These are phyloP conservation scores for Candida tibetensis DNA, from an alignment of 805 yeast species.

Conservation along the genomic window DNA sequence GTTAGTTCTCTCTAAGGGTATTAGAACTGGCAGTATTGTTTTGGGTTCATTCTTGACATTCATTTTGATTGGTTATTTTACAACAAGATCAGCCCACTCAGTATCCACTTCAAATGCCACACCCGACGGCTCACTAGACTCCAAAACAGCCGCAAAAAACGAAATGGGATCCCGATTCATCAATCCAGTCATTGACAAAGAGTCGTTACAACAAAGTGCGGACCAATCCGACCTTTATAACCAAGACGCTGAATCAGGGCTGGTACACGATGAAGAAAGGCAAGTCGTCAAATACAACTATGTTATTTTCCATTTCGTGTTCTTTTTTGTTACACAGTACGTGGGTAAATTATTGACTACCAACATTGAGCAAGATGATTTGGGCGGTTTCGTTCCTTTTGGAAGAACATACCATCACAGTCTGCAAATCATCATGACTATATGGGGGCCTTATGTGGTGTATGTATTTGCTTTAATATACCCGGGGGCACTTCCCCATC, in stretches of 20 bases:
- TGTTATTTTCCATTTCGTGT: slow-evolving; percentile 83
- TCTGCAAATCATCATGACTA: slow-evolving; percentile 88
- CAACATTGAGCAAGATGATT: slow-evolving; percentile 79
- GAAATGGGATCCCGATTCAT: slow-evolving; percentile 86
- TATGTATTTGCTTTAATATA: slow-evolving; percentile 92
- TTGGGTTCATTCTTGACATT: slow-evolving; percentile 93
- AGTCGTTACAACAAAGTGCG: slow-evolving; percentile 91
- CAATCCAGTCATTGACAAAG: slow-evolving; percentile 93
- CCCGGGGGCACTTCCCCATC: slow-evolving; percentile 92
- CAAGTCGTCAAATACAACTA: slow-evolving; percentile 76
- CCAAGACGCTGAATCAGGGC: slow-evolving; percentile 37
- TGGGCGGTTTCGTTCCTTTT: slow-evolving; percentile 91
- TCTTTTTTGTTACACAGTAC: slow-evolving; percentile 95
- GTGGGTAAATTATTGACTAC: slow-evolving; percentile 90
- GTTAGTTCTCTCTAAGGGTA: slow-evolving; percentile 80
- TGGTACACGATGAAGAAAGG: slow-evolving; percentile 49
- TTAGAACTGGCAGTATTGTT: slow-evolving; percentile 83
- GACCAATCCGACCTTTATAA: slow-evolving; percentile 63
- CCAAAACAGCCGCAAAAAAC: slow-evolving; percentile 49
- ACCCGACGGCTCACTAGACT: slow-evolving; percentile 1
- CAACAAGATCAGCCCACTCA: slow-evolving; percentile 83
- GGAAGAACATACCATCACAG: slow-evolving; percentile 95
- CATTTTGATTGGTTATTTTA: slow-evolving; percentile 92
- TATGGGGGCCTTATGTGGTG: slow-evolving; percentile 85
- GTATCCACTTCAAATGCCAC: slow-evolving; percentile 40